phyloP scores from a whole-genome alignment of 306 rosid genomes.

The Sindora glabra region DNA sequence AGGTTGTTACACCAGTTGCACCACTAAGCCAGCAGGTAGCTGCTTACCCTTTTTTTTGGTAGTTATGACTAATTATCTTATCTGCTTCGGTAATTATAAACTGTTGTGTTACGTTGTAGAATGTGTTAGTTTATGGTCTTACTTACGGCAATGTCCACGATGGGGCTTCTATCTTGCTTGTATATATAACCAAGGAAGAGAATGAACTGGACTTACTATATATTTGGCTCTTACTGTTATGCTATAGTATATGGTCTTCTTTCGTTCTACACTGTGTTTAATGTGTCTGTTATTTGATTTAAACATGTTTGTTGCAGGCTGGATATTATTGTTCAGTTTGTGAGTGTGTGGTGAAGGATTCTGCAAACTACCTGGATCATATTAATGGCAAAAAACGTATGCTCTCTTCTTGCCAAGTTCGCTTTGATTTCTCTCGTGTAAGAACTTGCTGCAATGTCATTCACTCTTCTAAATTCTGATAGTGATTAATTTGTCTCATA shows the following conservation, averaged over 20 bases:
- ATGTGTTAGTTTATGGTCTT: not conserved
- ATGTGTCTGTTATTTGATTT: not conserved
- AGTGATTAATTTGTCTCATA: constrained; percentile 18
- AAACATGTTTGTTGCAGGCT: constrained; percentile 49
- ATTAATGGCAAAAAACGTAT: constrained; percentile 99
- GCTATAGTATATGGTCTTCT: not conserved
- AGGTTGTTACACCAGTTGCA: constrained; percentile 98
- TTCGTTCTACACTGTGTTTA: not conserved
- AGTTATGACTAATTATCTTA: not conserved
- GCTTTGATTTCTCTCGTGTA: not conserved
- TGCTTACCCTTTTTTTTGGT: not conserved
- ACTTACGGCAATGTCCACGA: not conserved
- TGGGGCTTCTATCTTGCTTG: not conserved
- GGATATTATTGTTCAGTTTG: constrained; percentile 95
- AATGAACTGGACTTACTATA: not conserved
- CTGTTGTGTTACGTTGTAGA: not conserved
- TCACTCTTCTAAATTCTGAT: constrained; percentile 13
- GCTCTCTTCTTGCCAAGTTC: constrained; percentile 19
- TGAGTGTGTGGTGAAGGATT: constrained; percentile 98
- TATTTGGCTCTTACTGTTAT: not conserved
- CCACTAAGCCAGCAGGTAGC: constrained; percentile 97
- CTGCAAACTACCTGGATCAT: constrained; percentile 96
- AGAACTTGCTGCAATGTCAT: not conserved
- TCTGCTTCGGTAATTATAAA: not conserved
- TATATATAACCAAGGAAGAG: not conserved